A percentile compares a stretch with the other conserved stretches of the same genome.
Conservation (phyloP, 2,329 filamentous ascomycete species). For the Penicillium italicum region DNA sequence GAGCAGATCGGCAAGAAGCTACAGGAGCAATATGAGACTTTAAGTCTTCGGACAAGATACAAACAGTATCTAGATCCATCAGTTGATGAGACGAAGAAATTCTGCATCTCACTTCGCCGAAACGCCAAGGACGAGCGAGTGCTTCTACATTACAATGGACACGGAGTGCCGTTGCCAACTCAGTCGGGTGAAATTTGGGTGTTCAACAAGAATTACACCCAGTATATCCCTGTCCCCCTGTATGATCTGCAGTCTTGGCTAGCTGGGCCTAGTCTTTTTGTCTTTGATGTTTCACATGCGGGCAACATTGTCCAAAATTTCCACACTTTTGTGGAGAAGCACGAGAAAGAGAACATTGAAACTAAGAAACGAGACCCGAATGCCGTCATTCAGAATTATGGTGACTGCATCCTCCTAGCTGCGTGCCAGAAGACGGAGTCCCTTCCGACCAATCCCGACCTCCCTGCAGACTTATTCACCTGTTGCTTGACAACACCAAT, state of each 20-base stretch:
- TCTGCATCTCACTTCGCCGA: constrained; percentile 80
- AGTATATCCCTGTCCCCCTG: constrained; percentile 94
- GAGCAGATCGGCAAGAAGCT: constrained; percentile 94
- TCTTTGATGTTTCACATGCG: constrained; percentile 96
- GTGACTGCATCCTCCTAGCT: constrained; percentile 86
- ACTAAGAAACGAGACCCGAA: constrained; percentile 71
- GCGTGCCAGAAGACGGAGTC: constrained; percentile 89
- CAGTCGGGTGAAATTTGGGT: constrained; percentile 98
- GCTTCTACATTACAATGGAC: constrained; percentile 97
- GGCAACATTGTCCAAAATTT: constrained; percentile 96
- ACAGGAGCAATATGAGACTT: constrained; percentile 93
- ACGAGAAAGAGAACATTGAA: constrained; percentile 83
- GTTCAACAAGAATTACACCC: constrained; percentile 97
- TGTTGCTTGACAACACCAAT: constrained; percentile 95
- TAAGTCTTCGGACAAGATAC: constrained; percentile 92
- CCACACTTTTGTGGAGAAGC: constrained; percentile 89
- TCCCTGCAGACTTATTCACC: constrained; percentile 94
- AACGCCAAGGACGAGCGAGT: constrained; percentile 96
- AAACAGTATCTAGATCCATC: constrained; percentile 96
- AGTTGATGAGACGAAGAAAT: constrained; percentile 95
- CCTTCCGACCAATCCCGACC: constrained; percentile 85
- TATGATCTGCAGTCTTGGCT: constrained; percentile 96
- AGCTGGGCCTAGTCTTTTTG: constrained; percentile 89
- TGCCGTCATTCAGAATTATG: constrained; percentile 60
- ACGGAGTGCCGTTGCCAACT: constrained; percentile 93